Evolutionary conservation across 441 rosid genomes (phyloP).

Genomic region (Gossypium gossypioides): DNA sequence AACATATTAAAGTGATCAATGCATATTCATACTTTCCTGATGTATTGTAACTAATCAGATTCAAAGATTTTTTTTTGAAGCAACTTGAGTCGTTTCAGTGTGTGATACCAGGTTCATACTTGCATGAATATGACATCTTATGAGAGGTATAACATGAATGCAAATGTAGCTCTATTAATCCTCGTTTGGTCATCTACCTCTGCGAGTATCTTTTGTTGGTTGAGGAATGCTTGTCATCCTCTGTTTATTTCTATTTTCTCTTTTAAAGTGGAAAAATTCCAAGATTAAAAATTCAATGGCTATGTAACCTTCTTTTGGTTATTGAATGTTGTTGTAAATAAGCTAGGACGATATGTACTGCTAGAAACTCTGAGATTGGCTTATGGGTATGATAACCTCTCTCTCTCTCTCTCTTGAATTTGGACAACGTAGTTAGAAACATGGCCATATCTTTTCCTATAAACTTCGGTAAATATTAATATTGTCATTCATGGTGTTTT

Average conservation of each 20-base stretch:
- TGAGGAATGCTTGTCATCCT: neutral
- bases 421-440: neutral
- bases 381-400: neutral
- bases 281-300: neutral
- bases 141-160: neutral
- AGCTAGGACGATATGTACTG: neutral
- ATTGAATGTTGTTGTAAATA: neutral
- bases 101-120: neutral
- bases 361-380: neutral
- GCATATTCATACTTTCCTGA: neutral
- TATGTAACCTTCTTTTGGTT: neutral
- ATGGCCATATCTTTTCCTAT: neutral
- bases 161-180: neutral
- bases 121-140: neutral
- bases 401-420: too few relatives aligned
- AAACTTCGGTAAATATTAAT: neutral
- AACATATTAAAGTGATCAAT: too few relatives aligned
- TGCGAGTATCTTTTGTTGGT: neutral
- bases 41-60: neutral
- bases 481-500: neutral
- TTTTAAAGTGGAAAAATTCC: neutral
- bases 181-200: neutral
- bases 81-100: neutral
- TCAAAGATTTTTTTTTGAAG: neutral
- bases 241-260: neutral